phyloP scores from a whole-genome alignment of 257 asterid species.

The Prunella vulgaris region DNA sequence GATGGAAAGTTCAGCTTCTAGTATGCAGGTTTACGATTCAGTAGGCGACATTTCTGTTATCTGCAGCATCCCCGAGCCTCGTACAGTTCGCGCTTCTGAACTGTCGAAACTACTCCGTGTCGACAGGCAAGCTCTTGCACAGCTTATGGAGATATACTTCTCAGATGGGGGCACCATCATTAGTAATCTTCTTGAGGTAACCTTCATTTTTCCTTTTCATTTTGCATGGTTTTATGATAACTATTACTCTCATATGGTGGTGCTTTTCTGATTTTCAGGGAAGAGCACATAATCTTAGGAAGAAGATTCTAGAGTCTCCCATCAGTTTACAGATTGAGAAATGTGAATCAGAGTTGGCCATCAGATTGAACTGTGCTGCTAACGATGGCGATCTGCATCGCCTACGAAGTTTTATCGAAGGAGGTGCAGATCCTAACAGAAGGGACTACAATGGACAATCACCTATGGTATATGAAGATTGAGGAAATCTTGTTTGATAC shows the following conservation, averaged over 20 bases:
- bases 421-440: conserved; percentile 61
- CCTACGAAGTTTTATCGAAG: conserved; percentile 39
- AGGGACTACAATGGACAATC: conserved; percentile 61
- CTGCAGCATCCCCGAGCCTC: conserved; percentile 50
- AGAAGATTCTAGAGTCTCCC: conserved; percentile 45
- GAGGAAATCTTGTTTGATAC: no score
- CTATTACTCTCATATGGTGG: not conserved
- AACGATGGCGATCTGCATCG: conserved; percentile 56
- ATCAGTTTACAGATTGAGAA: conserved; percentile 42
- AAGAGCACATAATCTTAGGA: conserved; percentile 35
- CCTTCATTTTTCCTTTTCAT: not conserved
- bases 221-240: not conserved
- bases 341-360: conserved; percentile 58
- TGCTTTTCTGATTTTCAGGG: conserved; percentile 34
- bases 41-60: conserved; percentile 55
- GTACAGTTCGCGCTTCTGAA: conserved; percentile 42
- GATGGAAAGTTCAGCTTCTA: conserved; percentile 27
- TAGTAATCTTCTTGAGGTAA: conserved; percentile 51
- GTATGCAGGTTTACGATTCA: conserved; percentile 31
- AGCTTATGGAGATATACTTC: conserved; percentile 39
- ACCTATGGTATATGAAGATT: conserved; percentile 43
- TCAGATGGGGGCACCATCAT: conserved; percentile 52
- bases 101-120: conserved; percentile 49
- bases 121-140: conserved; percentile 45
- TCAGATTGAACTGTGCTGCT: conserved; percentile 67